Evolutionary conservation across 1,284 basidiomycete species (phyloP).

Genomic region (Takashimella tepidaria): DNA sequence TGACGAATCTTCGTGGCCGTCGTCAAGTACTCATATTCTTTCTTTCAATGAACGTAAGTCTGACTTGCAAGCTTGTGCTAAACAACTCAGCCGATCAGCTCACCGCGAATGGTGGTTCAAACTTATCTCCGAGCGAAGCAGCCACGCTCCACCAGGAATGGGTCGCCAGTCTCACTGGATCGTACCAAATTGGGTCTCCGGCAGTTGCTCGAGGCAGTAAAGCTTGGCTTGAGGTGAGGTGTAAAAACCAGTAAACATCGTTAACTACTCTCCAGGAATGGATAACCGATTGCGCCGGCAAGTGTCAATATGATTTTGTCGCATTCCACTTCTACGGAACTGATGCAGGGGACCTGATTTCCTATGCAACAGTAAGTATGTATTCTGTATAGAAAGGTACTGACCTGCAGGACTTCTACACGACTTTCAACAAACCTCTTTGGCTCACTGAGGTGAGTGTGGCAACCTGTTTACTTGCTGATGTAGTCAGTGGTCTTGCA

Average conservation of each 20-base stretch:
- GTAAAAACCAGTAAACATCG: not conserved
- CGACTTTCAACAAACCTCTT: conserved; percentile 25
- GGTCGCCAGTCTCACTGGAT: conserved; percentile 18
- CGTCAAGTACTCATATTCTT: conserved; percentile 21
- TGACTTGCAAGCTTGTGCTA: not conserved
- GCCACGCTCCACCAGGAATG: conserved; percentile 27
- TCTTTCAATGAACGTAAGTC: conserved; percentile 38
- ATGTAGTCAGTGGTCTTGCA: conserved; percentile 13
- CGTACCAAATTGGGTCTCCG: conserved; percentile 28
- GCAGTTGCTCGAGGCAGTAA: conserved; percentile 34
- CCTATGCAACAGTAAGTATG: conserved; percentile 25
- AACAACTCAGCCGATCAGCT: conserved; percentile 17
- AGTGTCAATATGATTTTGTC: conserved; percentile 35
- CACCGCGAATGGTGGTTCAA: conserved; percentile 17
- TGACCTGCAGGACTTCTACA: conserved; percentile 11
- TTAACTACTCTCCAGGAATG: conserved; percentile 15
- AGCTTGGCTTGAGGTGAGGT: conserved; percentile 29
- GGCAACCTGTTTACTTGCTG: not conserved
- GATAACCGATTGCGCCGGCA: conserved; percentile 27
- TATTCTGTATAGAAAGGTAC: not conserved
- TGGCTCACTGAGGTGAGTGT: conserved; percentile 31
- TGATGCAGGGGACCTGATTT: conserved; percentile 25
- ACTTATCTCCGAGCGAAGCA: conserved; percentile 18
- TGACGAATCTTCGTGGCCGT: conserved; percentile 7
- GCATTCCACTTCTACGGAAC: conserved; percentile 38